Conservation (phyloP, 139 green algal genomes). For the Ettlia oleoabundans region DNA sequence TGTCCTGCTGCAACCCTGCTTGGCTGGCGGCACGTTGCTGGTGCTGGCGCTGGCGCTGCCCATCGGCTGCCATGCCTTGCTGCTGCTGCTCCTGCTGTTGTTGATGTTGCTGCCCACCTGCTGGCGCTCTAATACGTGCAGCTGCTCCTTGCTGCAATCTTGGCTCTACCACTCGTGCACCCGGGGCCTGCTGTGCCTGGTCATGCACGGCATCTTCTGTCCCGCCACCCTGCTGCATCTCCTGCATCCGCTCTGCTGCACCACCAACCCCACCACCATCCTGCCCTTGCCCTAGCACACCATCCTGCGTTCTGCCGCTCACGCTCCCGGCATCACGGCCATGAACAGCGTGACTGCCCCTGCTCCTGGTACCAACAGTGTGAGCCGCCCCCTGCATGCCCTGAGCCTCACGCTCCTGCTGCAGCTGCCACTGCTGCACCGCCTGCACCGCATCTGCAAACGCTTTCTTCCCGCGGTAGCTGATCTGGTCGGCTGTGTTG, state of each 20-base stretch:
- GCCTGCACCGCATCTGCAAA: slow-evolving; percentile 13
- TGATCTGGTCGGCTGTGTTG: slow-evolving; percentile 5
- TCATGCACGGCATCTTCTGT: too few relatives aligned
- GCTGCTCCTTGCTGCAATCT: too few relatives aligned
- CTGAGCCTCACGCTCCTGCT: slow-evolving; percentile 29
- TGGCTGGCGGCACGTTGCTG: too few relatives aligned
- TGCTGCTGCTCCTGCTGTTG: not conserved
- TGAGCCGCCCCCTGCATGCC: not conserved
- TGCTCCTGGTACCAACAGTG: not conserved
- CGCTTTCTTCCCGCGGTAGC: slow-evolving; percentile 12
- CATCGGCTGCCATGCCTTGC: too few relatives aligned
- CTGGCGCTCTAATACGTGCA: too few relatives aligned
- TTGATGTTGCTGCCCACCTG: too few relatives aligned
- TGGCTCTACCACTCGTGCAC: too few relatives aligned
- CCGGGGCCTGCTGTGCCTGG: too few relatives aligned
- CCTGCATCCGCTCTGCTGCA: not conserved
- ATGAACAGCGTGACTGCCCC: not conserved
- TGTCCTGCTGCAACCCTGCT: not conserved
- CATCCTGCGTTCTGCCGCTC: not conserved
- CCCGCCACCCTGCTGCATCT: not conserved
- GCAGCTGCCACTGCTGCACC: not conserved
- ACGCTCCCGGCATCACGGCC: not conserved
- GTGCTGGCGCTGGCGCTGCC: too few relatives aligned
- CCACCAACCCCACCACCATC: too few relatives aligned
- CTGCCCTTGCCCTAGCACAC: not conserved